A percentile compares a stretch with the other conserved stretches of the same genome.
phyloP scores from a whole-genome alignment of 2,329 filamentous ascomycete species.

The Aspergillus sergii region DNA sequence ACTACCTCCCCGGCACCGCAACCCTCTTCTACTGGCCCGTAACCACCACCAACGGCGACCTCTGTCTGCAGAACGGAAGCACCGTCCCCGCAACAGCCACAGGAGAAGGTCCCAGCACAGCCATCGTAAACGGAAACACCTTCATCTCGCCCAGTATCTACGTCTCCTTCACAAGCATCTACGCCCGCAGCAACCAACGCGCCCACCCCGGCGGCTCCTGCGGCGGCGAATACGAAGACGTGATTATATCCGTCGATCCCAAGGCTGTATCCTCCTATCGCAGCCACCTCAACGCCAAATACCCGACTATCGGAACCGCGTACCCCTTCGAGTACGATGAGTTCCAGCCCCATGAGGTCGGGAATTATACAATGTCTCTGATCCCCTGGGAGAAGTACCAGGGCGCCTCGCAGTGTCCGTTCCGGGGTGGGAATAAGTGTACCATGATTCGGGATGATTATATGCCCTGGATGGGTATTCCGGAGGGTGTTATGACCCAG shows the following conservation, averaged over 20 bases:
- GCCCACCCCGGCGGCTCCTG: slow-evolving; percentile 21
- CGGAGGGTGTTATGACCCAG: slow-evolving; percentile 18
- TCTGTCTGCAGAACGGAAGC: slow-evolving; percentile 24
- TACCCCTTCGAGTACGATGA: slow-evolving; percentile 29
- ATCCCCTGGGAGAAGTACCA: slow-evolving; percentile 27
- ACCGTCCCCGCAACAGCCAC: slow-evolving; percentile 20
- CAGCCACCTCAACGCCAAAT: slow-evolving; percentile 25
- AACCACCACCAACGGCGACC: slow-evolving; percentile 20
- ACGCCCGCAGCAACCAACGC: slow-evolving; percentile 25
- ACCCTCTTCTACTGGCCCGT: slow-evolving; percentile 31
- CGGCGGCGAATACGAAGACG: slow-evolving; percentile 20
- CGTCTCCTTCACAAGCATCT: slow-evolving; percentile 27
- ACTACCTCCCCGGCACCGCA: slow-evolving; percentile 23
- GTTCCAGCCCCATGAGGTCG: slow-evolving; percentile 21
- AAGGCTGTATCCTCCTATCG: slow-evolving; percentile 20
- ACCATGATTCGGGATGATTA: slow-evolving; percentile 27
- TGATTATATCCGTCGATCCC: slow-evolving; percentile 22
- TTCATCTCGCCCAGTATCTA: slow-evolving; percentile 26
- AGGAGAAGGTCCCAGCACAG: slow-evolving; percentile 21
- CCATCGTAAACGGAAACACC: slow-evolving; percentile 22
- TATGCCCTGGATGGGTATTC: slow-evolving; percentile 22
- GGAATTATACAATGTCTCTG: slow-evolving; percentile 21
- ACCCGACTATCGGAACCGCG: slow-evolving; percentile 21
- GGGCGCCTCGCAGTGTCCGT: slow-evolving; percentile 23
- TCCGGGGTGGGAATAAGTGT: slow-evolving; percentile 14